A percentile compares a stretch with the other conserved stretches of the same genome.
Conservation (phyloP, 2,329 filamentous ascomycete genomes). For the Alternaria ethzedia region DNA sequence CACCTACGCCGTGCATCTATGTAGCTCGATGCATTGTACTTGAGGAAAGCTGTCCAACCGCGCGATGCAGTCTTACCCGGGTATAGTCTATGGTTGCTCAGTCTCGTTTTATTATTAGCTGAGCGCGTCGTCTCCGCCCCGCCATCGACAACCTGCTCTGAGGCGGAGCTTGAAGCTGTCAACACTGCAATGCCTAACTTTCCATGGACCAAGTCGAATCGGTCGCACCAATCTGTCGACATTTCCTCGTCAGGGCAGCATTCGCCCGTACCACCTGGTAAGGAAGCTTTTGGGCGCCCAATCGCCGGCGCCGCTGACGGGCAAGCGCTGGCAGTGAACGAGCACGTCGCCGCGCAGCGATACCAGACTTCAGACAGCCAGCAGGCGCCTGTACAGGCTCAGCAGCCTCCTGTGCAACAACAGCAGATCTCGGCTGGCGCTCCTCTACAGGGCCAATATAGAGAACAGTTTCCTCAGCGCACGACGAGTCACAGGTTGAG, state of each 20-base stretch:
- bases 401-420: constrained; percentile 25
- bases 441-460: constrained; percentile 24
- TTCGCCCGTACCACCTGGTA: constrained; percentile 44
- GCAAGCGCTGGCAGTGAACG: constrained; percentile 44
- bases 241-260: constrained; percentile 39
- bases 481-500: constrained; percentile 41
- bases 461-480: constrained; percentile 35
- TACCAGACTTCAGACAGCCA: constrained; percentile 30
- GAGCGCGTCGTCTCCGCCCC: constrained; percentile 28
- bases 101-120: constrained; percentile 45
- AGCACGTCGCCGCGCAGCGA: constrained; percentile 37
- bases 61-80: constrained; percentile 26
- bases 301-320: constrained; percentile 42
- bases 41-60: constrained; percentile 25
- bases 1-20: constrained; percentile 12
- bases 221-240: constrained; percentile 48
- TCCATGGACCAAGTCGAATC: constrained; percentile 48
- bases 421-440: constrained; percentile 7
- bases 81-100: constrained; percentile 31
- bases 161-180: constrained; percentile 28
- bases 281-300: constrained; percentile 32
- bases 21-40: constrained; percentile 26
- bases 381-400: constrained; percentile 26
- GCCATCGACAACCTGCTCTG: constrained; percentile 26
- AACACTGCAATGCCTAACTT: constrained; percentile 47